Conservation (phyloP, 1,284 basidiomycete species). For the Agroathelia rolfsii region DNA sequence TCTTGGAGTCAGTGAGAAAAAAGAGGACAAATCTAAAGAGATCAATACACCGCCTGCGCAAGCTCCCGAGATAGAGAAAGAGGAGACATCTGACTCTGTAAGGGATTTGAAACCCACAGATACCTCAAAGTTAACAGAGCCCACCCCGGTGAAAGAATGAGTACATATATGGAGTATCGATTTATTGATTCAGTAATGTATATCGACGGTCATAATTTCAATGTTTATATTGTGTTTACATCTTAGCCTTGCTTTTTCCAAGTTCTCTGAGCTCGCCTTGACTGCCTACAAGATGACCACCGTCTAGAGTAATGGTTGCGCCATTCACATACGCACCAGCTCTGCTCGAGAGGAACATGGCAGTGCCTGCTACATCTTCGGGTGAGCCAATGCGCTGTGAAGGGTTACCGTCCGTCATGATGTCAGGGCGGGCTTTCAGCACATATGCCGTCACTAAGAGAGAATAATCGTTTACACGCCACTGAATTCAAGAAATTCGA, state of each 20-base stretch:
- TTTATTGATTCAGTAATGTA: too few relatives aligned
- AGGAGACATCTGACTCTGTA: constrained; percentile 2
- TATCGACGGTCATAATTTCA: too few relatives aligned
- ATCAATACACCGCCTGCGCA: constrained; percentile 2
- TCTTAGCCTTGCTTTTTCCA: too few relatives aligned
- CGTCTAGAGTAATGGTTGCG: constrained; percentile 51
- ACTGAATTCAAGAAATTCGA: not conserved
- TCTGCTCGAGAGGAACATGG: constrained; percentile 48
- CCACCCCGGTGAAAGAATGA: too few relatives aligned
- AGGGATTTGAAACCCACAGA: not conserved
- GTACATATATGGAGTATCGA: too few relatives aligned
- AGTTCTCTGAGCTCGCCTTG: too few relatives aligned
- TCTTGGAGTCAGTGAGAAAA: constrained; percentile 24
- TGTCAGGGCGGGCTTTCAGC: constrained; percentile 36
- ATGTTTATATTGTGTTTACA: too few relatives aligned
- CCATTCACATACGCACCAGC: constrained; percentile 59
- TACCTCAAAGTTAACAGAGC: too few relatives aligned
- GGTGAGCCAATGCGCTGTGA: constrained; percentile 48
- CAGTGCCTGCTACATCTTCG: constrained; percentile 55
- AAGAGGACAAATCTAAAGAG: constrained; percentile 5
- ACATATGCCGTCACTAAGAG: constrained; percentile 51
- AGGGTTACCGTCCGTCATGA: constrained; percentile 34
- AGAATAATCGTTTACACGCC: constrained; percentile 2
- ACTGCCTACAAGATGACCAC: constrained; percentile 41
- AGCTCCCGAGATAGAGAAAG: constrained; percentile 1